These are phyloP conservation scores for Eruca vesicaria DNA, from an alignment of 441 rosid genomes.

Conservation along the genomic window DNA sequence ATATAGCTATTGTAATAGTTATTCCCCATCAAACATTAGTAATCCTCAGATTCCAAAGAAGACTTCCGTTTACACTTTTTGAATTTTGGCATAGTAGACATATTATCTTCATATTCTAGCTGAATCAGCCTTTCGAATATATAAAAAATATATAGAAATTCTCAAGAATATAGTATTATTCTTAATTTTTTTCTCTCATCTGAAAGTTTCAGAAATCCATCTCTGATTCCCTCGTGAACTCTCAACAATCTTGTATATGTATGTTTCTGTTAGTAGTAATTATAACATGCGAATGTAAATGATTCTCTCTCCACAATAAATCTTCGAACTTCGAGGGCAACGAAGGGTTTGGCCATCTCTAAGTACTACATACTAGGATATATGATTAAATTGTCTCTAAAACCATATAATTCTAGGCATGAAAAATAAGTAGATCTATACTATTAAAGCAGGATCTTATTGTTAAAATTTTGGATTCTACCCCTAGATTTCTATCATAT, in stretches of 20 bases:
- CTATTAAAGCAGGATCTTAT: no score
- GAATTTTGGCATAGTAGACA: no score
- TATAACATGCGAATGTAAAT: neutral
- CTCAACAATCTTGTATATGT: neutral
- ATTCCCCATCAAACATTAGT: neutral
- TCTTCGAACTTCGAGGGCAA: conserved; percentile 28
- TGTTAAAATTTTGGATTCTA: no score
- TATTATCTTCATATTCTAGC: no score
- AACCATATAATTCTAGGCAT: neutral
- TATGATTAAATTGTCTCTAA: neutral
- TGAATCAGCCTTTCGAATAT: no score
- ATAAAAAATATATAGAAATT: no score
- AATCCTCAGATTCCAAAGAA: neutral
- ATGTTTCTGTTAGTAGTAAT: neutral
- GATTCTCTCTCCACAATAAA: conserved; percentile 1
- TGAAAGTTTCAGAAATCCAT: neutral
- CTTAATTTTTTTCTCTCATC: neutral
- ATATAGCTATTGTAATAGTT: neutral
- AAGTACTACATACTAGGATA: neutral
- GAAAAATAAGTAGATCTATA: neutral
- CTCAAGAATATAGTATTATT: no score
- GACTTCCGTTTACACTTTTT: neutral
- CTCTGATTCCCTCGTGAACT: neutral
- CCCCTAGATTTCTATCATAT: no score
- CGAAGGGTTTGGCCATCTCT: neutral